A percentile compares a stretch with the other conserved stretches of the same genome.
phyloP scores from a whole-genome alignment of 768 basidiomycete genomes.

The Pleurotus tuber-regium region DNA sequence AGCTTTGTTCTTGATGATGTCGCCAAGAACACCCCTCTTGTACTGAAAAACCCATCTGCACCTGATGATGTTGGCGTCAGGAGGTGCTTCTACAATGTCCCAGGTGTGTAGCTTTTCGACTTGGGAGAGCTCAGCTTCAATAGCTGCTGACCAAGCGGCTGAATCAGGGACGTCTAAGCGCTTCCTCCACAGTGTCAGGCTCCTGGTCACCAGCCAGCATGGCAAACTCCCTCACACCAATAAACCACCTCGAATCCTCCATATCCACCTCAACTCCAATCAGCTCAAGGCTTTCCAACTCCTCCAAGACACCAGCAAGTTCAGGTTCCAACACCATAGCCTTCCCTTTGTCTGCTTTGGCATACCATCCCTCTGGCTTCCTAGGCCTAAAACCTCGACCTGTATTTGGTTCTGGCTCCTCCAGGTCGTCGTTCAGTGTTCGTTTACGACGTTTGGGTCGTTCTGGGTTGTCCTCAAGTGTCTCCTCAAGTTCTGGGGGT shows the following conservation, averaged over 20 bases:
- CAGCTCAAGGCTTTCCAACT: neutral
- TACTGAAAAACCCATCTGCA: too few species aligned
- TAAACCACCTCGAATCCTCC: neutral
- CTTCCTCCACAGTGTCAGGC: conserved; percentile 1
- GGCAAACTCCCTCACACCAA: neutral
- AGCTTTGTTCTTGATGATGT: too few species aligned
- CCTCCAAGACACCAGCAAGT: neutral
- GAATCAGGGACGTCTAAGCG: neutral
- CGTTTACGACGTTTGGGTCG: too few species aligned
- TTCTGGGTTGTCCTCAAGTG: too few species aligned
- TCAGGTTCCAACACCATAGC: neutral
- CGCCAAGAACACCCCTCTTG: too few species aligned
- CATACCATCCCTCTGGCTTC: neutral
- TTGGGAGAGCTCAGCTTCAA: too few species aligned
- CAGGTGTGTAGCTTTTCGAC: too few species aligned
- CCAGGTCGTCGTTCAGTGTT: neutral
- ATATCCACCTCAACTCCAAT: neutral
- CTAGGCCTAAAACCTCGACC: neutral
- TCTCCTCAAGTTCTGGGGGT: too few species aligned
- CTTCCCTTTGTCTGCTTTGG: neutral
- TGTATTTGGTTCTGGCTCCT: neutral
- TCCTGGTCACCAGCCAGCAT: neutral
- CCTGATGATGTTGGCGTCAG: too few species aligned
- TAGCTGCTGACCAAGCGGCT: too few species aligned
- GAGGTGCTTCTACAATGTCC: too few species aligned